Percentiles rank a stretch among this genome's conserved stretches.
phyloP scores from a whole-genome alignment of 2,329 filamentous ascomycete species.

The Fusarium sp. region DNA sequence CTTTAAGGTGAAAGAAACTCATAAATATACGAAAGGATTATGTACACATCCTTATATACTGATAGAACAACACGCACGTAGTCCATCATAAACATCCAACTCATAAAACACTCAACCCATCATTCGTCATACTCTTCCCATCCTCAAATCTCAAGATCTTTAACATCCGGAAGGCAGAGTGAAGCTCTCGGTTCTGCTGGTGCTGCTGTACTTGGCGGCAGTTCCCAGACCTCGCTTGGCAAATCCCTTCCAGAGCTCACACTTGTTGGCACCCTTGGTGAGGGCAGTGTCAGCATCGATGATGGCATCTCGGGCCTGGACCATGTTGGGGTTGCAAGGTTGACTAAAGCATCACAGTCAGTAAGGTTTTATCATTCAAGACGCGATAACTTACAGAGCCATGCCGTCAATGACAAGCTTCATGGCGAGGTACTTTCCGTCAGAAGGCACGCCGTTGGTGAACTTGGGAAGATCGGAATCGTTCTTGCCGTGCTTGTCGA shows the following conservation, averaged over 20 bases:
- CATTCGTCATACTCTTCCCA: not conserved
- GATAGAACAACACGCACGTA: not conserved
- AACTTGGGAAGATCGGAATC: slow-evolving; percentile 58
- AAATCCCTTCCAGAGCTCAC: slow-evolving; percentile 67
- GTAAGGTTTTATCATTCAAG: not conserved
- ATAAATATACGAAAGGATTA: not conserved
- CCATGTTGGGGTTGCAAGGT: slow-evolving; percentile 67
- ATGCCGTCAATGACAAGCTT: slow-evolving; percentile 66
- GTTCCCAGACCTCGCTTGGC: slow-evolving; percentile 68
- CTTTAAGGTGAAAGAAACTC: not conserved
- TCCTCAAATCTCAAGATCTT: not conserved
- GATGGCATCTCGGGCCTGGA: slow-evolving; percentile 66
- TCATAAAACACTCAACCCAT: not conserved
- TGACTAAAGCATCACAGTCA: slow-evolving; percentile 50
- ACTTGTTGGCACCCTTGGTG: slow-evolving; percentile 64
- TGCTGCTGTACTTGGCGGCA: slow-evolving; percentile 50
- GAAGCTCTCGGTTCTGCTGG: slow-evolving; percentile 52
- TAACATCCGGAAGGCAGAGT: slow-evolving; percentile 45
- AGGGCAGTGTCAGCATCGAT: slow-evolving; percentile 66
- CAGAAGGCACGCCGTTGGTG: slow-evolving; percentile 60
- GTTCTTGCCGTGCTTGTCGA: slow-evolving; percentile 67
- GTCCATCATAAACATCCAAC: not conserved
- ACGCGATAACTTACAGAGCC: slow-evolving; percentile 52
- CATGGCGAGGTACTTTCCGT: slow-evolving; percentile 65
- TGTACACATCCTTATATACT: slow-evolving; percentile 10